Evolutionary conservation across 371 early-diverging fungal species (phyloP).

Genomic region (Actinomucor elegans): DNA sequence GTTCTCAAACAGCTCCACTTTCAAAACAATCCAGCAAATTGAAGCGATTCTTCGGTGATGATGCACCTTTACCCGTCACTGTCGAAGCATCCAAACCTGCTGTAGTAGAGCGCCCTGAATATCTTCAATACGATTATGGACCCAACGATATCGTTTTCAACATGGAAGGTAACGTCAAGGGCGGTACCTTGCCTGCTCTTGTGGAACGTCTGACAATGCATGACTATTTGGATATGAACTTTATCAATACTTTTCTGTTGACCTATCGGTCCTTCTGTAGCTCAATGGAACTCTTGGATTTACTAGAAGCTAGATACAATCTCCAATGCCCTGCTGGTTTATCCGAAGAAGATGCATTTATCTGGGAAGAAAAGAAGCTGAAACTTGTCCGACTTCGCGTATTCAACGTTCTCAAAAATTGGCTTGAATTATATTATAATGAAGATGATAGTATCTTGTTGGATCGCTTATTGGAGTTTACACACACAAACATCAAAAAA

Average conservation of each 20-base stretch:
- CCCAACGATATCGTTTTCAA: conserved; percentile 77
- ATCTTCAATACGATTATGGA: conserved; percentile 72
- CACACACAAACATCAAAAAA: conserved; percentile 64
- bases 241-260: conserved; percentile 81
- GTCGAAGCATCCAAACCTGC: conserved; percentile 6
- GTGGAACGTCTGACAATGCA: conserved; percentile 88
- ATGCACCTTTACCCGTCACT: conserved; percentile 29
- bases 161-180: conserved; percentile 83
- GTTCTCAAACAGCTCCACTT: conserved; percentile 52
- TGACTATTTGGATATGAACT: conserved; percentile 69
- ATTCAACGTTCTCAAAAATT: conserved; percentile 83
- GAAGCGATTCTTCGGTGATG: conserved; percentile 64
- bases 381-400: conserved; percentile 86
- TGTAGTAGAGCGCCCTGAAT: conserved; percentile 37
- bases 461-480: conserved; percentile 73
- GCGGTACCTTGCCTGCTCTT: conserved; percentile 81
- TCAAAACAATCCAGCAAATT: conserved; percentile 56
- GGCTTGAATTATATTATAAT: conserved; percentile 89
- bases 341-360: conserved; percentile 57
- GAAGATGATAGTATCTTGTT: conserved; percentile 63
- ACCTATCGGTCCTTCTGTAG: conserved; percentile 86
- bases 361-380: conserved; percentile 83
- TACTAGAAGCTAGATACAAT: conserved; percentile 63
- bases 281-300: conserved; percentile 66
- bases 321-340: conserved; percentile 71